Percentiles rank a stretch among this genome's conserved stretches.
Evolutionary conservation across 352 stramenopile species (phyloP).

Genomic region (Globisporangium paroecandrum): DNA sequence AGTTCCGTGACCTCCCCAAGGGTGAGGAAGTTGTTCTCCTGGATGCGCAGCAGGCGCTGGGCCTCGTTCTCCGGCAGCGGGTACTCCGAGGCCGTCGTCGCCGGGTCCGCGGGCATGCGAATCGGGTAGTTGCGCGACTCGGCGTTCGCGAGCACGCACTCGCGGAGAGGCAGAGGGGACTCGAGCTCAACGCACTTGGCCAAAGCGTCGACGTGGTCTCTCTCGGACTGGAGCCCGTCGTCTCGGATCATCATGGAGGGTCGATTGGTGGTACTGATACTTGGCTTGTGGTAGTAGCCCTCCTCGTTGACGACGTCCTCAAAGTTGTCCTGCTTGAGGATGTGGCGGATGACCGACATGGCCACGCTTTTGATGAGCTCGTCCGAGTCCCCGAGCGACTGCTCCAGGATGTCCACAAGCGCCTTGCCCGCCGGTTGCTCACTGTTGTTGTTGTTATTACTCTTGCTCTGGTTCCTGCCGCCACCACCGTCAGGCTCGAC

Average conservation of each 20-base stretch:
- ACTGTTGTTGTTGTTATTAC: neutral
- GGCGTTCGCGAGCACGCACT: conserved; percentile 22
- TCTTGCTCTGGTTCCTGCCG: too few species aligned
- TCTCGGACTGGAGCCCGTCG: neutral
- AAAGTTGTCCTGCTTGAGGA: conserved; percentile 16
- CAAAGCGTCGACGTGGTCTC: neutral
- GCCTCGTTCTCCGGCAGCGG: neutral
- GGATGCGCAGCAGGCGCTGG: neutral
- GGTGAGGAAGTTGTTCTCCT: neutral
- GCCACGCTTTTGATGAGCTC: conserved; percentile 27
- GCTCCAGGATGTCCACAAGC: conserved; percentile 15
- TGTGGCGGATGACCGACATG: conserved; percentile 37
- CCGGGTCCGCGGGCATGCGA: neutral
- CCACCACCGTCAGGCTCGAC: conserved; percentile 3
- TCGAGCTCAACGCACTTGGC: neutral
- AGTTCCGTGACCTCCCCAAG: neutral
- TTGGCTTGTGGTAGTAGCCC: neutral
- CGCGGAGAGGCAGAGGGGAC: conserved; percentile 12
- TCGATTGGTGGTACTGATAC: neutral
- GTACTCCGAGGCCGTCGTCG: neutral
- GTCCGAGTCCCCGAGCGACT: conserved; percentile 20
- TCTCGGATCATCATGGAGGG: neutral
- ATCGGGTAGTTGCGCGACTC: neutral
- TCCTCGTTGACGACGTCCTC: neutral
- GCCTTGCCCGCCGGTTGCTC: neutral